Evolutionary conservation across 176 grass and related monocot species (phyloP), one percentile per base, ranked within the genome.

Genomic region (Puccinellia tenuiflora): DNA sequence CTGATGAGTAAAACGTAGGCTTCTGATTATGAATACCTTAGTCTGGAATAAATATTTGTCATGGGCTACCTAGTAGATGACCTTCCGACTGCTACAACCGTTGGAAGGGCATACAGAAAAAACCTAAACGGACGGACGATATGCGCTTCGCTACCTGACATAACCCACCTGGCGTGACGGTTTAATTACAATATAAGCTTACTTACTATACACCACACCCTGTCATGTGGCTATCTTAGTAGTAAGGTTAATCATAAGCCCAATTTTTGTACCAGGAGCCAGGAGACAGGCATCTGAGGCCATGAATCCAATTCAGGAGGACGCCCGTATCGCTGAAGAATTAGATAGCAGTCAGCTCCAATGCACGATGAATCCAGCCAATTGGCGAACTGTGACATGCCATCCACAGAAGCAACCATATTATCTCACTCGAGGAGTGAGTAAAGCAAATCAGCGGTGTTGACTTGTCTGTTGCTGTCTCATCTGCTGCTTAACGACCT

Each of bases 141-240:
- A 69, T 2, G 35, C 26, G 13, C 39, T 45, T 65, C 34, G 37
- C 68, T 51, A 64, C 26, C 35, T n/a, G 20, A 73, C 25, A 65
- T 6, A 51, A 79, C 16, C 26, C 37, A 14, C 48, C 57, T 79
- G 66, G 39, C 28, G 59, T 57, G 54, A 46, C 38, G 29, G 76
- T 61, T 68, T 68, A 86, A 60, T 74, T 86, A 86, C 75, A 63
- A 54, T 43, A 48, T 11, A 46, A 68, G 12, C 47, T 47, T 75
- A 73, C 84, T 13, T 70, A 8, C 21, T 83, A 68, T 79, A 90
- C 80, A 87, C 25, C 67, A 14, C 48, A 75, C 8, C 38, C 26
- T 86, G 68, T 25, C 29, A 60, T 45, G 77, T 69, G 66, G 50
- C 60, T 39, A 65, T 86, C 70, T 5, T 81, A 55, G 7, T 5